Percentiles rank a stretch among this genome's conserved stretches.
Conservation (phyloP, 164 flowering plant genomes). For the Dillenia suffruticosa region DNA sequence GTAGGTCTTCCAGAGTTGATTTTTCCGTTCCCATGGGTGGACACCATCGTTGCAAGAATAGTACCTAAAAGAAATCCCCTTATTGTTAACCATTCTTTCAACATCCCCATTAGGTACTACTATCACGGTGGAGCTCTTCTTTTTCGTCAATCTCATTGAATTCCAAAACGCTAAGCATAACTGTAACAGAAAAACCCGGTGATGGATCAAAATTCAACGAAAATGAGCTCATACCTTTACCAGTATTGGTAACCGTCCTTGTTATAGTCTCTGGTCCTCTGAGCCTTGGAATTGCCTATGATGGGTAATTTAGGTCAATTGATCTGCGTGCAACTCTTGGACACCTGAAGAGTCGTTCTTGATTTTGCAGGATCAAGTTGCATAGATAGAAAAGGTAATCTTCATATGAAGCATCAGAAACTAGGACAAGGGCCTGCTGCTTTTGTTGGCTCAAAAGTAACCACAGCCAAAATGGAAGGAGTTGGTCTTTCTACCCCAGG, state of each 20-base stretch:
- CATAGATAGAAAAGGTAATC: constrained; percentile 74
- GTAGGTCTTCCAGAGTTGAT: too few species aligned
- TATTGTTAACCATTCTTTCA: background rate
- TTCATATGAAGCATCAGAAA: constrained; percentile 66
- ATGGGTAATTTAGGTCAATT: constrained; percentile 67
- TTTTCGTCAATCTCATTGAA: constrained; percentile 46
- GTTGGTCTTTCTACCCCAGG: constrained; percentile 34
- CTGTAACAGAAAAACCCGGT: constrained; percentile 37
- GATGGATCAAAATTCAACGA: constrained; percentile 39
- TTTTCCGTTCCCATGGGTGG: too few species aligned
- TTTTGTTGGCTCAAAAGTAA: constrained; percentile 55
- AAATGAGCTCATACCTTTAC: constrained; percentile 38
- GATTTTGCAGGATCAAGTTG: constrained; percentile 15
- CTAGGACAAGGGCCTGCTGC: constrained; percentile 88
- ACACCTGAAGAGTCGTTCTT: constrained; percentile 44
- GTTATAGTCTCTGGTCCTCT: constrained; percentile 39
- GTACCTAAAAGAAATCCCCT: constrained; percentile 55
- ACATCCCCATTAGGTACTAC: constrained; percentile 19
- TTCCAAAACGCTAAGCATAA: constrained; percentile 36
- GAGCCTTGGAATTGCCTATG: constrained; percentile 56
- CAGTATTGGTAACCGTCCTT: constrained; percentile 80
- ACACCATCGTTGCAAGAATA: too few species aligned
- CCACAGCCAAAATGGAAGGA: constrained; percentile 86
- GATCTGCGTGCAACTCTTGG: constrained; percentile 32
- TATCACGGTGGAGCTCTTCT: constrained; percentile 57